A percentile compares a stretch with the other conserved stretches of the same genome.
Conservation (phyloP, 2,329 filamentous ascomycete species). For the Colletotrichum trifolii region DNA sequence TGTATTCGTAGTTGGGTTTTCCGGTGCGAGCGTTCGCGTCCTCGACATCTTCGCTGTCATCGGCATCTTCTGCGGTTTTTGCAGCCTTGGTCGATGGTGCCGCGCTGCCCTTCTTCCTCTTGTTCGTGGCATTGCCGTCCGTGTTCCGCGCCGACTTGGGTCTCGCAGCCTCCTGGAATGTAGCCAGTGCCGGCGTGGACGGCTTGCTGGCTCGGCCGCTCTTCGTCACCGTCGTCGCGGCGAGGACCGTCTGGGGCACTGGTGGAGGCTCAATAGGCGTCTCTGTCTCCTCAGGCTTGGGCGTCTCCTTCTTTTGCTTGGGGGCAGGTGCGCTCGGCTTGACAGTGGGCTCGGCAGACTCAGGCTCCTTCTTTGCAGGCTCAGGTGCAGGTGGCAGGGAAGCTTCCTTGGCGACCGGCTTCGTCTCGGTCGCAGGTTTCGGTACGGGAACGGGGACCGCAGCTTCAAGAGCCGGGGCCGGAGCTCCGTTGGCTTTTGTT, state of each 20-base stretch:
- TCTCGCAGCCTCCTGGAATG: conserved; percentile 67
- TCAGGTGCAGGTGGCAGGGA: conserved; percentile 30
- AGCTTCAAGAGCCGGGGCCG: conserved; percentile 51
- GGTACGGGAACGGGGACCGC: conserved; percentile 39
- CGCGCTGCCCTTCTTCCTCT: conserved; percentile 69
- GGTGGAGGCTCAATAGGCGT: conserved; percentile 51
- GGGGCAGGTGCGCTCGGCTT: conserved; percentile 42
- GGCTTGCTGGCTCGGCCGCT: conserved; percentile 75
- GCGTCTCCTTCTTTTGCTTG: conserved; percentile 55
- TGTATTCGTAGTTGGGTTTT: conserved; percentile 33
- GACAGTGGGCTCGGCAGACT: conserved; percentile 41
- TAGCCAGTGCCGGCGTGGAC: conserved; percentile 70
- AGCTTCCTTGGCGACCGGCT: conserved; percentile 43
- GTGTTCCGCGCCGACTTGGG: conserved; percentile 64
- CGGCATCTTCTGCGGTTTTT: conserved; percentile 52
- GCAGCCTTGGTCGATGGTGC: conserved; percentile 52
- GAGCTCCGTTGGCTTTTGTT: conserved; percentile 65
- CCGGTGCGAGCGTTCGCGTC: conserved; percentile 70
- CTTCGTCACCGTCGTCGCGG: conserved; percentile 66
- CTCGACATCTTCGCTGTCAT: conserved; percentile 52
- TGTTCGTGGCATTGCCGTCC: conserved; percentile 56
- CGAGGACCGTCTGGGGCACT: conserved; percentile 52
- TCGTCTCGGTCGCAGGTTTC: conserved; percentile 18
- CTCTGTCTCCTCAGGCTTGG: conserved; percentile 50
- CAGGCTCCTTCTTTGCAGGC: conserved; percentile 39